Evolutionary conservation across 2,329 filamentous ascomycete species (phyloP), one percentile per base, ranked within the genome.

Genomic region (Moelleriella libera): DNA sequence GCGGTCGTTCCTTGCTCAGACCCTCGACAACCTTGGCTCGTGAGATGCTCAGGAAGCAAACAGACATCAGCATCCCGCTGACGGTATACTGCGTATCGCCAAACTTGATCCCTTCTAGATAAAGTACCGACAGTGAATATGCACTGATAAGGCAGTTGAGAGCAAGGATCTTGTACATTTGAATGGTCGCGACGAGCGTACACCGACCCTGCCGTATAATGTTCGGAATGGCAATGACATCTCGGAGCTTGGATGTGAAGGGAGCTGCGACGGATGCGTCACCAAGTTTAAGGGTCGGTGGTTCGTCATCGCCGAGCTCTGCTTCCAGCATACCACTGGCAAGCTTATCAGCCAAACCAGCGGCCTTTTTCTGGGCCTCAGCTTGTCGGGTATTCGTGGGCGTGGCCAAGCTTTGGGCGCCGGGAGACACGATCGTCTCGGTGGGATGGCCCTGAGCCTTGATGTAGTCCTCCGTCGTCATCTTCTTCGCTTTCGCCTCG

Each of bases 101-200:
- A 62, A 98, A 98, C 71, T 98, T 98, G 75, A 98, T 98, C 53
- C 92, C 92, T 59, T 97, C 90, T 1, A 98, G 78, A 61, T 98
- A 98, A 49, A 98, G 75, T 14, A 98, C 92, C 64, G 86, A 94
- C 61, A 98, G 69, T 65, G 88, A 95, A 78, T 98, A 98, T 39
- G 92, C 92, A 57, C 87, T 95, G 63, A 98, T 98, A 57, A 98
- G 74, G 63, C 92, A 98, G 73, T 98, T 98, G 50, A 98, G 72
- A 6, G 92, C 92, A 46, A 98, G 78, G 58, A 98, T 98, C 76
- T 96, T 98, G 80, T 98, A 98, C 90, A 98, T 98, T 72, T 98
- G 92, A 54, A 98, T 97, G 0, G 92, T 98, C 32, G 92, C 92
- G 47, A 98, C 92, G 21, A 98, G 80, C 6, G 92, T 98, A 71